These are phyloP conservation scores for Dichotomocladium elegans DNA, from an alignment of 371 early-diverging fungal genomes.

Conservation along the genomic window DNA sequence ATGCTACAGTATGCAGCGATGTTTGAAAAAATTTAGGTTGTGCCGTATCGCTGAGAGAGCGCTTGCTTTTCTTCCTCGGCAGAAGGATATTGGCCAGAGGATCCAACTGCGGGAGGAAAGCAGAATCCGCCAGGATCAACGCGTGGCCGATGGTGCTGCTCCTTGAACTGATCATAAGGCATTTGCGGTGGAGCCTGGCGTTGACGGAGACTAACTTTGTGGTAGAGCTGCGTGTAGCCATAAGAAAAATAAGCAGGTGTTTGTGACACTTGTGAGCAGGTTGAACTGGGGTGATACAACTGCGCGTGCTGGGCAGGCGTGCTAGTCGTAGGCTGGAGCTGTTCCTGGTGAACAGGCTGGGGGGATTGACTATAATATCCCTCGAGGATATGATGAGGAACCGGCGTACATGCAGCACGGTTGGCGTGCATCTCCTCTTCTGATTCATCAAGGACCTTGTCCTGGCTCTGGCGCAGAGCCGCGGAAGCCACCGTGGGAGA, in stretches of 20 bases:
- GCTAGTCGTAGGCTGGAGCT: background rate
- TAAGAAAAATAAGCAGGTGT: slow-evolving; percentile 10
- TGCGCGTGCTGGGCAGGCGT: background rate
- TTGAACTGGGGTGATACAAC: slow-evolving; percentile 2
- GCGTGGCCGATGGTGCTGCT: slow-evolving; percentile 22
- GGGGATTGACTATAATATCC: slow-evolving; percentile 2
- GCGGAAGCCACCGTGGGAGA: background rate
- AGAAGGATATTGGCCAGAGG: slow-evolving; percentile 3
- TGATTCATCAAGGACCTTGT: slow-evolving; percentile 3
- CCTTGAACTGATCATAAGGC: slow-evolving; percentile 41
- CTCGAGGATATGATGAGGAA: background rate
- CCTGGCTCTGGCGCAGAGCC: slow-evolving; percentile 2
- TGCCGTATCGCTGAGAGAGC: slow-evolving; percentile 12
- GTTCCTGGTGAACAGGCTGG: slow-evolving; percentile 20
- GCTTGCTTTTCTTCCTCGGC: slow-evolving; percentile 21
- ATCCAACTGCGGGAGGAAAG: slow-evolving; percentile 13
- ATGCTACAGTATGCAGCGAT: too few relatives aligned
- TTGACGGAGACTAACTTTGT: slow-evolving; percentile 31
- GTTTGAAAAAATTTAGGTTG: too few relatives aligned
- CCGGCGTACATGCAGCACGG: slow-evolving; percentile 1
- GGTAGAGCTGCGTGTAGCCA: slow-evolving; percentile 39
- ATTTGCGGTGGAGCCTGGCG: slow-evolving; percentile 21
- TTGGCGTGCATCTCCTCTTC: background rate
- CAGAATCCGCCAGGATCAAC: slow-evolving; percentile 45
- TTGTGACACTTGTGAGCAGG: slow-evolving; percentile 6